These are phyloP conservation scores for Phaffomyces opuntiae DNA, from an alignment of 805 yeast genomes.

Conservation along the genomic window DNA sequence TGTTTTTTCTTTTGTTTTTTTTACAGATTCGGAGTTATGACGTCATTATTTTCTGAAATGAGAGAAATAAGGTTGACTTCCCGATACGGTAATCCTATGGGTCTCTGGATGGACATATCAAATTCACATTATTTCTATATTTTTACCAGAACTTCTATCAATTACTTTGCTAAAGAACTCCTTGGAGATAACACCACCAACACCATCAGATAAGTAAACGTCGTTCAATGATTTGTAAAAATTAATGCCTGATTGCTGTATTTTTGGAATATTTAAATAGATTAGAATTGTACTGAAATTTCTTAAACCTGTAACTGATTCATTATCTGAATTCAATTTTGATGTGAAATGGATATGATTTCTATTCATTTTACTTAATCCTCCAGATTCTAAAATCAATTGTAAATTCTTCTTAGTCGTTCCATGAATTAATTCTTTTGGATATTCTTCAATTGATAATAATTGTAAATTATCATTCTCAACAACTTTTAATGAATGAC, in stretches of 20 bases:
- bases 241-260: conserved; percentile 32
- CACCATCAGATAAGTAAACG: conserved; percentile 65
- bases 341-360: conserved; percentile 84
- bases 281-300: conserved; percentile 47
- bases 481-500: conserved; percentile 61
- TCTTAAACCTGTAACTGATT: conserved; percentile 72
- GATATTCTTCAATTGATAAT: conserved; percentile 38
- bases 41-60: no score
- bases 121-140: no score
- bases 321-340: conserved; percentile 37
- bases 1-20: no score
- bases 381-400: conserved; percentile 43
- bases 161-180: conserved; percentile 36
- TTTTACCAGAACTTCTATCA: conserved; percentile 14
- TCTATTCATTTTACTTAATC: conserved; percentile 62
- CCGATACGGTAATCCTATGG: not conserved
- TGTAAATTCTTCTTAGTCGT: conserved; percentile 47
- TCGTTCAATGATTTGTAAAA: conserved; percentile 66
- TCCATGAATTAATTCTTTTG: conserved; percentile 67
- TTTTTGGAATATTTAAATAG: conserved; percentile 48
- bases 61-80: not conserved
- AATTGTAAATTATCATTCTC: conserved; percentile 34
- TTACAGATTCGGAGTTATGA: no score
- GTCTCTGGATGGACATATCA: no score
- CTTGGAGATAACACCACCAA: conserved; percentile 43